Evolutionary conservation across 495 filamentous ascomycete genomes (phyloP), one percentile per base, ranked within the genome.

Genomic region (Melanomma pulvis-pyrius): DNA sequence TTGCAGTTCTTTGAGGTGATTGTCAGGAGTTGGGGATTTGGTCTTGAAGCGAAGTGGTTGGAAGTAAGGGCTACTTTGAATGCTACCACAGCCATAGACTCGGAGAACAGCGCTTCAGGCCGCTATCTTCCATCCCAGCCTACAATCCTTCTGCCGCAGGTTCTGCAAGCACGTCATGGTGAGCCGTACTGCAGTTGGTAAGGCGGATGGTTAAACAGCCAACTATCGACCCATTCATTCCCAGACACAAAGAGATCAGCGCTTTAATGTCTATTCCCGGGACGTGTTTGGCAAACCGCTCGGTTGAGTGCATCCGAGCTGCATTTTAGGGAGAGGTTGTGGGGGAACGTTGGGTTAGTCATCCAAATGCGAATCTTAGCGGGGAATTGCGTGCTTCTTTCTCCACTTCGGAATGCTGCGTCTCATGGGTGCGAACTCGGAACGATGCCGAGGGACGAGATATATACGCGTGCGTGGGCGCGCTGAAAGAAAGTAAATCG

Each of bases 311-410:
- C n/a, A n/a, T n/a, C n/a, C n/a, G n/a, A n/a, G n/a, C n/a, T n/a
- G 36, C 9, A 41, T 17, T 41, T 41, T 51, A 22, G 26, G 26
- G n/a, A 24, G n/a, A 51, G 6, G 22, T 51, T 51, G 21, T 25
- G 48, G 4, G 48, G 19, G 9, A 51, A 9, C 5, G 5, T 6
- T 9, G 1, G 21, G 52, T 19, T 55, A n/a, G 30, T 53, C 17
- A 21, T 30, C 5, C 17, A 44, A 36, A 26, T 7, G 34, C 52
- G 26, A 55, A 34, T 55, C 28, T 55, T 55, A 29, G 52, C 28
- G 30, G 25, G 26, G 52, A 55, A 55, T 55, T 55, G 52, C 52
- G 52, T 55, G 52, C 52, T 55, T 26, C 21, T 7, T 11, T 19
- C 25, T 29, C 30, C 52, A 30, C 17, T 26, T 8, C 26, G 4